Base-by-base conservation (phyloP, 352 stramenopile species). In the Globisporangium cylindrosporum region DNA sequence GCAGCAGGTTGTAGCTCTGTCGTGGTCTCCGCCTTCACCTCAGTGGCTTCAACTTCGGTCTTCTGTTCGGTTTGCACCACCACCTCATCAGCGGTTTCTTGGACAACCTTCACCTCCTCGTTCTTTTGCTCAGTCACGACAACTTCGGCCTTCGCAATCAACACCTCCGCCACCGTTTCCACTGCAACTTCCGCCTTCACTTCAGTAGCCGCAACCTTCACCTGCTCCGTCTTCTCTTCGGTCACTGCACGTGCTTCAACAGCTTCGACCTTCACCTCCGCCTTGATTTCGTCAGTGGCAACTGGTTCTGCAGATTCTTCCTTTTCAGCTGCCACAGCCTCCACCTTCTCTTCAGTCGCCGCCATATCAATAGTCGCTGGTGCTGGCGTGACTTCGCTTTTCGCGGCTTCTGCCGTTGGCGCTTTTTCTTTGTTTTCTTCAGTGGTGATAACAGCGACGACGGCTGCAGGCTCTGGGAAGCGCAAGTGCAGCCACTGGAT, bases 401-500 rank as follows among this genome's bases (percentile, higher is more conserved):
- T 18, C 29, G 24, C 53, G 38, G 53, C 25, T 6, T 24, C 24
- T 90, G 67, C 41, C 41, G 20, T 49, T n/a, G 41, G 41, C 1
- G 41, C 69, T 89, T 49, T 36, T 64, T 64, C 58, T 29, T n/a
- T 9, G 14, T 15, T 36, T 55, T 57, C 27, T 46, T 29, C 5
- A 10, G 6, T 41, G 12, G 54, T 18, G 29, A 14, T 29, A 12
- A 27, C 15, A 27, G 25, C 15, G 8, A 20, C 54, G 54, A 38
- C 15, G 4, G 54, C 27, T 14, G 54, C 54, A 10, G n/a, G 7
- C 27, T 60, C n/a, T 49, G 76, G 70, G 77, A 86, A 78, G 53
- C 74, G 66, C 12, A 62, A 25, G 25, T 82, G 61, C 18, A 93
- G 73, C 85, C 85, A 93, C 36, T 67, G 55, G 51, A 60, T 65